These are phyloP conservation scores for Colletotrichum higginsianum DNA, from an alignment of 2,329 filamentous ascomycete species.

Conservation along the genomic window DNA sequence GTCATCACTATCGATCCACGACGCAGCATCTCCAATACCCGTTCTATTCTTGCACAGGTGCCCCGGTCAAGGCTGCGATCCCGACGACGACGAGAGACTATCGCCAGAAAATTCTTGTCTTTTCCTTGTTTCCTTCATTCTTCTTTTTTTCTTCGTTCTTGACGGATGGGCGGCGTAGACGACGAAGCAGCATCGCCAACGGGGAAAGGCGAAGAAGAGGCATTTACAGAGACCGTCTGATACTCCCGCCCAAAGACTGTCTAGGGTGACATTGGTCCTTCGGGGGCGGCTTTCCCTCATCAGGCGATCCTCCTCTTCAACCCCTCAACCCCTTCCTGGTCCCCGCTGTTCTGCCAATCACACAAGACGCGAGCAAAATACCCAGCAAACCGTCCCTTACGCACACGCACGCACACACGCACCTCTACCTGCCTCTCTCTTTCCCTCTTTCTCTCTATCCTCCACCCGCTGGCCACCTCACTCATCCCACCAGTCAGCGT, in stretches of 20 bases:
- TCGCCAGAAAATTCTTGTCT: no score
- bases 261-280: constrained; percentile 23
- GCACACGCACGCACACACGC: constrained; percentile 3
- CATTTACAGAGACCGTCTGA: constrained; percentile 23
- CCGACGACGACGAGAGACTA: constrained; percentile 1
- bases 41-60: neutral
- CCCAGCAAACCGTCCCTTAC: constrained; percentile 27
- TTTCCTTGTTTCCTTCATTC: no score
- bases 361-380: constrained; percentile 33
- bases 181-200: neutral
- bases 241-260: constrained; percentile 23
- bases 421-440: no score
- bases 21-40: neutral
- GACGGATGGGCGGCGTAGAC: neutral
- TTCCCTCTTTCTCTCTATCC: neutral
- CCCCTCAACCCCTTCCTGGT: constrained; percentile 11
- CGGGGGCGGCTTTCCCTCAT: constrained; percentile 27
- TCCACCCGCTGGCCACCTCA: constrained; percentile 24
- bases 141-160: neutral
- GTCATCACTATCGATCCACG: neutral
- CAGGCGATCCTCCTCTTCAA: constrained; percentile 28
- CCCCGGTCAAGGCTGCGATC: neutral
- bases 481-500: constrained; percentile 33
- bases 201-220: neutral
- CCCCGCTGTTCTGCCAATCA: constrained; percentile 15